Percentiles rank a stretch among this genome's conserved stretches.
These are phyloP conservation scores for Candida rishiriensis DNA, from an alignment of 805 yeast genomes.

Conservation along the genomic window DNA sequence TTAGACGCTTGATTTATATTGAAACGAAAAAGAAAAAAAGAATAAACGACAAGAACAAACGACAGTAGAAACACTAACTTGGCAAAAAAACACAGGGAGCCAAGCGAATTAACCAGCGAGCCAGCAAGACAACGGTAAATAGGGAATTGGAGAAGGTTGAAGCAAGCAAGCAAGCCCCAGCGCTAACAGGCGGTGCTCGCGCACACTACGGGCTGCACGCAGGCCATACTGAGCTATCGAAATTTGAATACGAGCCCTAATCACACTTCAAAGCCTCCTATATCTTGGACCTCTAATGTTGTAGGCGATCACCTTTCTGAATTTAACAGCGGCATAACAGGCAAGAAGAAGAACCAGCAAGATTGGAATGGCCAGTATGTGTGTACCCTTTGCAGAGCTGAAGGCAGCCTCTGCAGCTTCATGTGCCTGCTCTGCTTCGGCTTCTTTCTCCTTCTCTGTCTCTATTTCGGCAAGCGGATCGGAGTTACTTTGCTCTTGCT, in stretches of 20 bases:
- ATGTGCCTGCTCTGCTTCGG: slow-evolving; percentile 2
- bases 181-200: no score
- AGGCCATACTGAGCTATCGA: not conserved
- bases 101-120: no score
- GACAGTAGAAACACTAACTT: no score
- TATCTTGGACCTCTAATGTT: slow-evolving; percentile 28
- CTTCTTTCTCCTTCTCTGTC: not conserved
- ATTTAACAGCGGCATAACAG: slow-evolving; percentile 12
- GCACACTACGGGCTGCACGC: no score
- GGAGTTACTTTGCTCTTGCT: not conserved
- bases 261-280: slow-evolving; percentile 16
- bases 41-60: no score
- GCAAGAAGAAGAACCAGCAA: slow-evolving; percentile 9
- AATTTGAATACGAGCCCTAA: not conserved
- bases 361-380: slow-evolving; percentile 14
- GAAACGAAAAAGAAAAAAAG: no score
- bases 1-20: no score
- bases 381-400: slow-evolving; percentile 6
- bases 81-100: no score
- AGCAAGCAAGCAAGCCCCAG: no score
- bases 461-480: not conserved
- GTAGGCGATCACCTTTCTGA: slow-evolving; percentile 16
- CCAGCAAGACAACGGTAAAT: no score
- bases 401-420: slow-evolving; percentile 3
- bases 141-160: no score